Conservation (phyloP, 2,329 filamentous ascomycete species). For the Fusarium sp. region DNA sequence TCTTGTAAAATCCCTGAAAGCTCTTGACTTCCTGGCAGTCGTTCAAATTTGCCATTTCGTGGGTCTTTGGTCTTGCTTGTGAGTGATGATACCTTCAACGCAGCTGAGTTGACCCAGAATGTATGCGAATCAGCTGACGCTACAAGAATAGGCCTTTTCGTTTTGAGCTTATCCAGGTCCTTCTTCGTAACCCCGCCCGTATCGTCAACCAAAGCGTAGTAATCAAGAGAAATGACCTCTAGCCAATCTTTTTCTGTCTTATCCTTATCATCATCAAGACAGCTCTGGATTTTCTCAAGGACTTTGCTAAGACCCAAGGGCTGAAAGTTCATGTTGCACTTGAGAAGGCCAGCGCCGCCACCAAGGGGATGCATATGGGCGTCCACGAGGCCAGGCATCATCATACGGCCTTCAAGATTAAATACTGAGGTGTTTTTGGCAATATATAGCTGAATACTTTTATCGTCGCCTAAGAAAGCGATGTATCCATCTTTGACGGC, state of each 20-base stretch:
- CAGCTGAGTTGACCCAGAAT: not conserved
- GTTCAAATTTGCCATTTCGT: not conserved
- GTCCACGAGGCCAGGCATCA: not conserved
- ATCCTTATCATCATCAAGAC: not conserved
- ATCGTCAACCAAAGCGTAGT: not conserved
- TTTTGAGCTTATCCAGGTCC: not conserved
- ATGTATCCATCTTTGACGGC: not conserved
- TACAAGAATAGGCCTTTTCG: not conserved
- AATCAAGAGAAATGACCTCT: not conserved
- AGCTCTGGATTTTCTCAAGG: not conserved
- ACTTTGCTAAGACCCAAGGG: not conserved
- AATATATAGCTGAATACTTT: not conserved
- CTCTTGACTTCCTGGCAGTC: not conserved
- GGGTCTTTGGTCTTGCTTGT: not conserved
- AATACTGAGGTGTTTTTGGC: not conserved
- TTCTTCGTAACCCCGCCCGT: not conserved
- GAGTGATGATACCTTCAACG: not conserved
- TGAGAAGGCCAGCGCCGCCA: not conserved
- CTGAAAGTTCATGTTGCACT: constrained; percentile 1
- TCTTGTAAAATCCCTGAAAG: not conserved
- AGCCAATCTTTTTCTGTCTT: not conserved
- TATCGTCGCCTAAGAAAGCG: not conserved
- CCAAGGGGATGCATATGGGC: not conserved
- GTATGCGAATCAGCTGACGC: not conserved
- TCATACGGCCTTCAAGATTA: not conserved